Evolutionary conservation across 352 stramenopile genomes (phyloP).

Genomic region (Pythium phragmiticola): DNA sequence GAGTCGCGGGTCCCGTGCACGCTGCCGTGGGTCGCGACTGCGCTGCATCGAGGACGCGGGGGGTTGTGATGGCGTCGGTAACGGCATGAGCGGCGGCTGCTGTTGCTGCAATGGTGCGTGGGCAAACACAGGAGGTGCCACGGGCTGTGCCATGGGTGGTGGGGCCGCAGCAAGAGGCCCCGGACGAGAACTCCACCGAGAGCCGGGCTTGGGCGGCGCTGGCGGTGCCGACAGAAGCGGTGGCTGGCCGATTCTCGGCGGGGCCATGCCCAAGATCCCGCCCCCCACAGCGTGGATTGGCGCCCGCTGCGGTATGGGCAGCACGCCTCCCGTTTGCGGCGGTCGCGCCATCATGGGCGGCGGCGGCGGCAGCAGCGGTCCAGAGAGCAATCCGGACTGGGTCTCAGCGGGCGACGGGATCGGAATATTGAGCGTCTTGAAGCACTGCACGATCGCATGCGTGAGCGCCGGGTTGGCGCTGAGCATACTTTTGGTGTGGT

Average conservation of each 20-base stretch:
- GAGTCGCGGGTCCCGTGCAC: slow-evolving; percentile 55
- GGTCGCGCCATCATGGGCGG: slow-evolving; percentile 15
- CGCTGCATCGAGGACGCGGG: slow-evolving; percentile 12
- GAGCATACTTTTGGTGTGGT: slow-evolving; percentile 76
- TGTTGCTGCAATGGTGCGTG: slow-evolving; percentile 12
- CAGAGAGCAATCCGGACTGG: slow-evolving; percentile 48
- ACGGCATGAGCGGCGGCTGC: slow-evolving; percentile 27
- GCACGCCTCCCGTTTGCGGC: slow-evolving; percentile 25
- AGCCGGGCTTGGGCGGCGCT: slow-evolving; percentile 37
- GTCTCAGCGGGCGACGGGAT: slow-evolving; percentile 59
- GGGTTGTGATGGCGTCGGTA: slow-evolving; percentile 7
- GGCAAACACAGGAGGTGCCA: neutral
- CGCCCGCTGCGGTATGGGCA: slow-evolving; percentile 36
- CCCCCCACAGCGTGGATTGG: slow-evolving; percentile 30
- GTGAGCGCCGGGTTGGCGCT: slow-evolving; percentile 77
- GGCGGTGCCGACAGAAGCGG: slow-evolving; percentile 25
- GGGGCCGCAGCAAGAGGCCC: slow-evolving; percentile 28
- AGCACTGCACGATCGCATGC: slow-evolving; percentile 82
- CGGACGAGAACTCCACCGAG: slow-evolving; percentile 69
- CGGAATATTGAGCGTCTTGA: slow-evolving; percentile 83
- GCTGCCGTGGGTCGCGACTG: slow-evolving; percentile 52
- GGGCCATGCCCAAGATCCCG: slow-evolving; percentile 50
- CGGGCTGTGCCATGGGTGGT: neutral
- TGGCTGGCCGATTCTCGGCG: slow-evolving; percentile 30
- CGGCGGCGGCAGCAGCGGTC: slow-evolving; percentile 17